Evolutionary conservation across 2,329 filamentous ascomycete genomes (phyloP), one percentile per base, ranked within the genome.

Genomic region (Pseudocercospora musae): DNA sequence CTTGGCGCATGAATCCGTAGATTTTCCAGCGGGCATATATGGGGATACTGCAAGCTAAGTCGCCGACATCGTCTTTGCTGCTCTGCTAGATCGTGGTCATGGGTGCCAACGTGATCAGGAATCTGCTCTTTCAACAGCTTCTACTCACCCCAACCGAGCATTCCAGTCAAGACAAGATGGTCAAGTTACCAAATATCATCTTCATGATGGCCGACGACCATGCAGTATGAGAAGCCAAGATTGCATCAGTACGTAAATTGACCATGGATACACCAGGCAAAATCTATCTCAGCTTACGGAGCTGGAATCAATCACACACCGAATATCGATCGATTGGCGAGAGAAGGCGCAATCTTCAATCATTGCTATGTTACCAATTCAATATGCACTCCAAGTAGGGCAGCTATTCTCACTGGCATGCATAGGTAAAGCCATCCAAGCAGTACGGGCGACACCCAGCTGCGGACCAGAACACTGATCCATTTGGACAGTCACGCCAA

Each of bases 141-240:
- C 7, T 31, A 31, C 29, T 31, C 29, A 31, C 29, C 13, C 7
- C 29, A 31, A 31, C 9, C 29, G 29, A 31, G 29, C 29, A 11
- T 31, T 10, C 29, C 29, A 31, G 29, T 31, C 29, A 31, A 11
- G 10, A 10, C 29, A 31, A 31, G 4, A 31, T 31, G 29, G 29
- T 31, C 29, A 31, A 31, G 11, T 13, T 55, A 18, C 70, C 70
- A 3, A 80, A 80, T 62, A 79, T 81, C 60, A 62, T 84, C 59
- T 84, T 84, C 72, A 82, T 84, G 70, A 82, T 84, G 79, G 82
- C 81, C 0, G 81, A 84, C 70, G 82, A 84, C 71, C 81, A 84
- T 74, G 82, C 82, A 7, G 72, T 79, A 48, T 83, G 52, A 18
- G 9, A 27, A 20, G 1, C 9, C n/a, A 44, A 44, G 7, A 44